Evolutionary conservation across 2,329 filamentous ascomycete genomes (phyloP).

Genomic region (Trichoderma sp.): DNA sequence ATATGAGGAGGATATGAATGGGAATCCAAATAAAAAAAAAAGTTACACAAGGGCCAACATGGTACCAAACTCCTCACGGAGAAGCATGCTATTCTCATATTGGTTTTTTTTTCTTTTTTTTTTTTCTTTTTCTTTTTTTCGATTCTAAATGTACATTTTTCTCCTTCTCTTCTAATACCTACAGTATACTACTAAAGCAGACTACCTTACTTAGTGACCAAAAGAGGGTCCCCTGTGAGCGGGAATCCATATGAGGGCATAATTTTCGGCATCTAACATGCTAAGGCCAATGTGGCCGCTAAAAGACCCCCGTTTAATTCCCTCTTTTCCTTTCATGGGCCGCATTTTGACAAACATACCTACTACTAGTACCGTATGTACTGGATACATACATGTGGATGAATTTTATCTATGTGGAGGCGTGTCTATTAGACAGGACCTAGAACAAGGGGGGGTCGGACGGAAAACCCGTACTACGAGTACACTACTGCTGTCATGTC

Average conservation of each 20-base stretch:
- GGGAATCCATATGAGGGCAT: conserved; percentile 13
- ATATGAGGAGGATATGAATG: neutral
- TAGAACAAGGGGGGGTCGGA: neutral
- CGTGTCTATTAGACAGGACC: neutral
- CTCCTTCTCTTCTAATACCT: neutral
- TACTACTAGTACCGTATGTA: too few relatives aligned
- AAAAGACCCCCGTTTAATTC: conserved; percentile 2
- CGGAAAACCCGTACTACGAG: neutral
- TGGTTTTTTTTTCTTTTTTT: neutral
- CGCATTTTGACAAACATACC: neutral
- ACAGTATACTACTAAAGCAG: neutral
- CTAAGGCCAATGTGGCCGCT: neutral
- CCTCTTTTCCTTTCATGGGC: conserved; percentile 1
- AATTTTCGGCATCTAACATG: conserved; percentile 20
- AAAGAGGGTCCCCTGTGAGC: conserved; percentile 15
- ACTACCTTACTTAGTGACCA: neutral
- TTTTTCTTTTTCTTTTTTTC: neutral
- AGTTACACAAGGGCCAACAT: conserved; percentile 16
- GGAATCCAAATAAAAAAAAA: conserved; percentile 5
- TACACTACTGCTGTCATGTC: conserved; percentile 6
- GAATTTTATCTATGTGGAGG: conserved; percentile 9
- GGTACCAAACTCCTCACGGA: conserved; percentile 20
- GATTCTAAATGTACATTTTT: conserved; percentile 2
- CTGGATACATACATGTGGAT: conserved; percentile 5
- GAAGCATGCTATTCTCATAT: neutral